Base-by-base conservation (phyloP, 306 rosid genomes). In the Acacia acuminata region DNA sequence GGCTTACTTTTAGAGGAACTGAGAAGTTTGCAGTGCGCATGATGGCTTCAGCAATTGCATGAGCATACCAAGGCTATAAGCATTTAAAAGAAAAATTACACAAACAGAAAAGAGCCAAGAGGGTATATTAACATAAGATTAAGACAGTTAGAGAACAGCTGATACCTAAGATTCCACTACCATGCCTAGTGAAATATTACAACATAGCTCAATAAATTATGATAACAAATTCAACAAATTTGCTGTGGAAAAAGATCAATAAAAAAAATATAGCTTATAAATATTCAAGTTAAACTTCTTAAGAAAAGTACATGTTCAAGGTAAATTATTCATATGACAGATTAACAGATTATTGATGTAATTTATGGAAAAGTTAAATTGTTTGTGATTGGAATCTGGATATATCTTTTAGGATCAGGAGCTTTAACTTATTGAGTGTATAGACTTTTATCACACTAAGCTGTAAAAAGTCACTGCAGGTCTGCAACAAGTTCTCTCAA, bases 1-100 rank as follows among this genome's bases (percentile, higher is more conserved):
- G 34, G 50, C 97, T 88, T 87, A 95, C 98, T 89, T 90, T 95
- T 34, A 95, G 87, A 50, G 99, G 99, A 85, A 93, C 90, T n/a
- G 99, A 95, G 85, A 95, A 93, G 78, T 92, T 95, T 82, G 99
- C 93, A 61, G 99, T 95, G 60, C 98, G 98, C 99, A 93, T 86
- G 85, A 95, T 95, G 88, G 99, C 89, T 90, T 92, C 97, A 34
- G 96, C 99, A 84, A 95, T 95, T 69, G 98, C 99, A 85, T 90
- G 99, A 34, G 99, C 98, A 89, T 95, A 95, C 98, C 99, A 95
- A 77, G 99, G 97, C 99, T 95, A 77, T 82, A 82, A 86, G 75
- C 15, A 30, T 70, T 10, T 11, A 3, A 80, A 81, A 70, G n/a
- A 44, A 44, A 81, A 64, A 50, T 63, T 63, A 63, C 63, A 42